phyloP scores from a whole-genome alignment of 768 basidiomycete species.

The Phanerochaete carnosa region DNA sequence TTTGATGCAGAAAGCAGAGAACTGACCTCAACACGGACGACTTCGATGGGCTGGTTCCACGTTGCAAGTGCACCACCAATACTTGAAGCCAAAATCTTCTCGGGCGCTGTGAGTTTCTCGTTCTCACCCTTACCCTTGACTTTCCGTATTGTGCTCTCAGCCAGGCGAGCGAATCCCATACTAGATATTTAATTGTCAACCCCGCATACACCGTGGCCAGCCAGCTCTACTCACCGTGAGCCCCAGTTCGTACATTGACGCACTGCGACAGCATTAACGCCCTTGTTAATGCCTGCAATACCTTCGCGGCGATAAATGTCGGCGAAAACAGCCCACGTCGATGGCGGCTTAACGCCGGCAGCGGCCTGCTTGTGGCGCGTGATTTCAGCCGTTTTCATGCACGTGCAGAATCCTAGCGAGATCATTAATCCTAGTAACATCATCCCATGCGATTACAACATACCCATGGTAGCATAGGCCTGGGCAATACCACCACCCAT shows the following conservation, averaged over 20 bases:
- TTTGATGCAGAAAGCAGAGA: not conserved
- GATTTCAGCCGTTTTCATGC: constrained; percentile 99
- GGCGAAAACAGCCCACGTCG: constrained; percentile 91
- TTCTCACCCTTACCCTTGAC: constrained; percentile 75
- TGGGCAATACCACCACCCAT: constrained; percentile 98
- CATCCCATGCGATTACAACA: constrained; percentile 28
- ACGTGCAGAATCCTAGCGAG: constrained; percentile 87
- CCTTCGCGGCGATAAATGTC: constrained; percentile 95
- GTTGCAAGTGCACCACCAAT: constrained; percentile 94
- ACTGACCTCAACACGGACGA: constrained; percentile 90
- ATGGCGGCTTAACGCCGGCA: constrained; percentile 79
- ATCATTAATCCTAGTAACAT: not conserved
- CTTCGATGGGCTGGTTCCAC: constrained; percentile 99
- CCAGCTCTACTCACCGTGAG: constrained; percentile 56
- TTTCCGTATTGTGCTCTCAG: constrained; percentile 76
- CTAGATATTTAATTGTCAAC: constrained; percentile 35
- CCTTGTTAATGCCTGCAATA: constrained; percentile 96
- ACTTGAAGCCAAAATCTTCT: constrained; percentile 86
- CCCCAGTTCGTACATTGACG: constrained; percentile 95
- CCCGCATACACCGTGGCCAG: not conserved
- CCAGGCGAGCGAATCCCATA: constrained; percentile 95
- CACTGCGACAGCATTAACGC: constrained; percentile 92
- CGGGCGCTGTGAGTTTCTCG: constrained; percentile 69
- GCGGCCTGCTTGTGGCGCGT: constrained; percentile 92
- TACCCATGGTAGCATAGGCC: constrained; percentile 99